Conservation (phyloP, 257 asterid species). For the Sherardia arvensis region DNA sequence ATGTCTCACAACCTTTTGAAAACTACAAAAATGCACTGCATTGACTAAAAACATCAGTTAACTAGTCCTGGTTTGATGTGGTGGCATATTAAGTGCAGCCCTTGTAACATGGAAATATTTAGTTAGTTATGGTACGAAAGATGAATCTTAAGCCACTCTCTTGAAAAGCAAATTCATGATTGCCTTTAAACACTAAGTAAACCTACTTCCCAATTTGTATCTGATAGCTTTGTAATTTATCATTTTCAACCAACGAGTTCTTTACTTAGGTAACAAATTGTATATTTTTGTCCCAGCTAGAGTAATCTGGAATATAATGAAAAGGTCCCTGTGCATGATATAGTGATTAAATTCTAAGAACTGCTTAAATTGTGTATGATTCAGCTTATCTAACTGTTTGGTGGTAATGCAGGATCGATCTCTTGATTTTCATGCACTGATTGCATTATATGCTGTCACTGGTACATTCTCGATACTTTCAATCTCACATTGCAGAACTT, state of each 20-base stretch:
- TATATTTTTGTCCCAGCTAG: neutral
- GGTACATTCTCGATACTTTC: slow-evolving; percentile 29
- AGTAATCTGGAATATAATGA: neutral
- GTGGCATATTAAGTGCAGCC: neutral
- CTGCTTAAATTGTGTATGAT: neutral
- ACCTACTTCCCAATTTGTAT: neutral
- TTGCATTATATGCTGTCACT: slow-evolving; percentile 86
- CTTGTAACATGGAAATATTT: neutral
- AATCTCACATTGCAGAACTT: neutral
- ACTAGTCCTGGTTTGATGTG: neutral
- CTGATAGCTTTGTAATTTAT: neutral
- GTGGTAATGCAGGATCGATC: slow-evolving; percentile 58
- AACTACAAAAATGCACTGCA: neutral
- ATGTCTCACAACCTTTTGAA: neutral
- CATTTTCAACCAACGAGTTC: too few species aligned
- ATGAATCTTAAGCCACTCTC: neutral
- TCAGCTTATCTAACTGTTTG: slow-evolving; percentile 1
- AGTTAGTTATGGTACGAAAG: neutral
- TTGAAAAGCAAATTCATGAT: neutral
- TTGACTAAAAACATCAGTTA: neutral
- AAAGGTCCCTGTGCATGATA: too few species aligned
- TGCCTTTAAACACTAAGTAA: neutral
- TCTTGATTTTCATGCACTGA: slow-evolving; percentile 64
- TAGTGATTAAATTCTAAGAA: neutral
- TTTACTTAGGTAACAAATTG: neutral